A percentile compares a stretch with the other conserved stretches of the same genome.
phyloP scores from a whole-genome alignment of 768 basidiomycete genomes.

The Hericium alpestre region DNA sequence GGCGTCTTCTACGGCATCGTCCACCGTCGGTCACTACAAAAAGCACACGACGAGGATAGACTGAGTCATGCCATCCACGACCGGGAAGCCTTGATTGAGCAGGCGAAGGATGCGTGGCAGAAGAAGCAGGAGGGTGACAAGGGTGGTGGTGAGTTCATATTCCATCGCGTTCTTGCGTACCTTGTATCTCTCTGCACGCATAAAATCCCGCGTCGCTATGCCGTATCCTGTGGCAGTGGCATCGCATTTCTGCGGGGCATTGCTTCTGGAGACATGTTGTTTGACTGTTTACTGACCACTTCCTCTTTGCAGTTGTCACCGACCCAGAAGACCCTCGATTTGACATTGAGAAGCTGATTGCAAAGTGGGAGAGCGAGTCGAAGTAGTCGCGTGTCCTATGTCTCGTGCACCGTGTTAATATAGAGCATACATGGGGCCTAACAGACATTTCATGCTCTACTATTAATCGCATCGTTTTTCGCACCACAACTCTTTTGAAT shows the following conservation, averaged over 20 bases:
- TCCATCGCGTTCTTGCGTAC: background rate
- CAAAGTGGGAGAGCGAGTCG: conserved; percentile 62
- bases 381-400: conserved; percentile 2
- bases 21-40: conserved; percentile 85
- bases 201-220: too few relatives aligned
- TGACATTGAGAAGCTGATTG: conserved; percentile 85
- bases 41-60: conserved; percentile 66
- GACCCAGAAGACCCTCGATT: conserved; percentile 94
- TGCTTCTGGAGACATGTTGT: background rate
- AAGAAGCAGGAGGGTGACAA: conserved; percentile 55
- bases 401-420: conserved; percentile 8
- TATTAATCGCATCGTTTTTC: background rate
- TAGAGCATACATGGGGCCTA: conserved; percentile 3
- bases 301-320: conserved; percentile 55
- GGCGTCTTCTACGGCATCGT: conserved; percentile 88
- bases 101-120: conserved; percentile 87
- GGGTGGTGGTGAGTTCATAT: conserved; percentile 41
- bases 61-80: conserved; percentile 62
- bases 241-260: background rate
- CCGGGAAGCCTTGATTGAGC: conserved; percentile 64
- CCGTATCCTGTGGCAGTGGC: background rate
- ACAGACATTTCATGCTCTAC: background rate
- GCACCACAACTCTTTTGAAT: background rate
- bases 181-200: too few relatives aligned
- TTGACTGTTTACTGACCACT: background rate